Base-by-base conservation (phyloP, 768 basidiomycete genomes). In the Baorangia bicolor region DNA sequence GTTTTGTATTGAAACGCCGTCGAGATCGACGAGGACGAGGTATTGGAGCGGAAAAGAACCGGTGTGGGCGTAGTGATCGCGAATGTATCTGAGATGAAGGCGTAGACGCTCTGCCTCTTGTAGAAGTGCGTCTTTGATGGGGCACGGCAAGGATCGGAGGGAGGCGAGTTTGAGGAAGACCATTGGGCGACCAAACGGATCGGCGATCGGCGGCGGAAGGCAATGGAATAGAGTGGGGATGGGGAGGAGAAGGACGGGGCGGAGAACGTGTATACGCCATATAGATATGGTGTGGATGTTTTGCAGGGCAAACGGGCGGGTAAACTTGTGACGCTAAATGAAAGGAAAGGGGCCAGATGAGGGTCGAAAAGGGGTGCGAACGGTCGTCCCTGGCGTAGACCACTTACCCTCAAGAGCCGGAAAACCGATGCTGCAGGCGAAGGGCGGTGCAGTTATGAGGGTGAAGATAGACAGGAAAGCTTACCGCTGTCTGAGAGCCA, bases 401-500 rank as follows among this genome's bases (percentile, higher is more conserved):
- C 12, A 72, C 79, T 64, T 69, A 87, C 88, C 73, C 81, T 81
- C 47, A 81, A 75, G 52, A 87, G 79, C 67, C 83, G 85, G 70
- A 84, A 86, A 35, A 85, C 69, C 30, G 83, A 76, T 46, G 72
- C 84, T 85, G 45, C 14, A 23, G 9, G 34, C 11, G 20, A 28
- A 49, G 23, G 13, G 28, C 25, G 30, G 25, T 58, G 27, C 35
- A 34, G 27, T n/a, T 20, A 46, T 21, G 25, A 28, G 11, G 21
- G 25, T 3, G 1, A 4, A n/a, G 7, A 23, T 23, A 28, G 23
- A n/a, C 23, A 16, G 18, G 39, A 14, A 45, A 21, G 76, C 82
- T 64, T 75, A 89, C 88, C 74, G 43, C 78, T 80, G 75, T 91
- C 88, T 30, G 75, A 72, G 31, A 89, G 70, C 87, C 86, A 91